A percentile compares a stretch with the other conserved stretches of the same genome.
These are phyloP conservation scores for Hericium erinaceus DNA, from an alignment of 768 basidiomycete species.

Conservation along the genomic window DNA sequence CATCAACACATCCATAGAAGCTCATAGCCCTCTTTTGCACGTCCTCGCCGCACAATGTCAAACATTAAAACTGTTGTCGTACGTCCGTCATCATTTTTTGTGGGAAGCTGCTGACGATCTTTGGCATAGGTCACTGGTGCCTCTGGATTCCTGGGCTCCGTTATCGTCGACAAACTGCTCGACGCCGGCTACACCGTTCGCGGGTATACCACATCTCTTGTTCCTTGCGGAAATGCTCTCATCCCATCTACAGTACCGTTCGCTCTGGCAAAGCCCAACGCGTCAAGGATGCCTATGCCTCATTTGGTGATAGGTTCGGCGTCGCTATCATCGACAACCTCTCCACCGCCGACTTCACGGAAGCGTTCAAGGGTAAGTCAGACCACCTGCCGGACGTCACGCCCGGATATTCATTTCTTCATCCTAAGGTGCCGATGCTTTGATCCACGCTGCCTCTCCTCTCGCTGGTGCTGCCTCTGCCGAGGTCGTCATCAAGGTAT, in stretches of 20 bases:
- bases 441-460: constrained; percentile 12
- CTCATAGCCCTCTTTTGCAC: too few relatives aligned
- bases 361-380: constrained; percentile 13
- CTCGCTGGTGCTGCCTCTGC: neutral
- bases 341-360: constrained; percentile 12
- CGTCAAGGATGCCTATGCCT: neutral
- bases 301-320: constrained; percentile 10
- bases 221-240: neutral
- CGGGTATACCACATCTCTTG: constrained; percentile 21
- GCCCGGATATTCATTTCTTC: neutral
- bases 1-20: too few relatives aligned
- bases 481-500: constrained; percentile 5
- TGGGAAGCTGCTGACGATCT: too few relatives aligned
- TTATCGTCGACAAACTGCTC: constrained; percentile 25
- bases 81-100: too few relatives aligned
- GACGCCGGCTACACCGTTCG: constrained; percentile 39
- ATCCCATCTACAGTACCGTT: constrained; percentile 2
- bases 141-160: constrained; percentile 27
- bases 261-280: constrained; percentile 5
- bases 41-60: too few relatives aligned
- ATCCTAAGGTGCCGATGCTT: constrained; percentile 4
- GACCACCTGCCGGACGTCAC: too few relatives aligned
- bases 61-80: too few relatives aligned
- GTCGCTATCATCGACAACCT: constrained; percentile 14
- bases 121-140: constrained; percentile 32